phyloP scores from a whole-genome alignment of 768 basidiomycete species.

The Tylopilus plumbeoviolaceoides region DNA sequence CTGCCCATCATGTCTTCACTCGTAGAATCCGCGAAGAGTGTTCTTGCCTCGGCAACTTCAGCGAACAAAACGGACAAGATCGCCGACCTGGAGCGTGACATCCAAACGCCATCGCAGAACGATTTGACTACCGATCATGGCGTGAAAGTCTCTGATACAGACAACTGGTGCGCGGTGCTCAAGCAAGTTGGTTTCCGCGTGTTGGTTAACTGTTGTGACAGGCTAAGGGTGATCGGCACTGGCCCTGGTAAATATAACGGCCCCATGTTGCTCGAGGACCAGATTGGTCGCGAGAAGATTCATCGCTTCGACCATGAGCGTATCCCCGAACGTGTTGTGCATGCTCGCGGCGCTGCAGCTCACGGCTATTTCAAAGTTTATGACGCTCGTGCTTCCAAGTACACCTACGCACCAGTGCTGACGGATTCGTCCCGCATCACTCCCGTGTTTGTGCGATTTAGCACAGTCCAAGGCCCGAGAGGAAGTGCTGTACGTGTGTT shows the following conservation, averaged over 20 bases:
- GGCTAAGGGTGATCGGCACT: slow-evolving; percentile 48
- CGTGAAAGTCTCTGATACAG: slow-evolving; percentile 54
- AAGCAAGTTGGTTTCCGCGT: background rate
- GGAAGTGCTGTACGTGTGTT: slow-evolving; percentile 68
- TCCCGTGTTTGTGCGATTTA: slow-evolving; percentile 79
- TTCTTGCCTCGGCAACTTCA: slow-evolving; percentile 3
- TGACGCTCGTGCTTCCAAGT: slow-evolving; percentile 64
- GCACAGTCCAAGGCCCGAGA: slow-evolving; percentile 75
- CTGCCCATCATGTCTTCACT: slow-evolving; percentile 12
- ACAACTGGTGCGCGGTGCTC: slow-evolving; percentile 48
- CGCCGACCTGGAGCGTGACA: slow-evolving; percentile 25
- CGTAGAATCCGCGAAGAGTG: slow-evolving; percentile 14
- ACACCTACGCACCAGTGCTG: slow-evolving; percentile 66
- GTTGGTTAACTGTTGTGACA: slow-evolving; percentile 23
- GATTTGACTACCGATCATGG: slow-evolving; percentile 61
- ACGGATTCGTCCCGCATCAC: slow-evolving; percentile 71
- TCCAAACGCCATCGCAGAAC: background rate
- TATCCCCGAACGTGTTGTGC: slow-evolving; percentile 80
- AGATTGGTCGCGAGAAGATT: slow-evolving; percentile 71
- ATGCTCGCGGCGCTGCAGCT: slow-evolving; percentile 70
- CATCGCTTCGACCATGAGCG: slow-evolving; percentile 84
- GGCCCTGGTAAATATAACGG: slow-evolving; percentile 47
- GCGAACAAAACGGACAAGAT: slow-evolving; percentile 24
- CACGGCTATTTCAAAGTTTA: slow-evolving; percentile 81
- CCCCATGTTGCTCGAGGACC: slow-evolving; percentile 75